Evolutionary conservation across 345 rosid species (phyloP).

Genomic region (Triadica sebifera): DNA sequence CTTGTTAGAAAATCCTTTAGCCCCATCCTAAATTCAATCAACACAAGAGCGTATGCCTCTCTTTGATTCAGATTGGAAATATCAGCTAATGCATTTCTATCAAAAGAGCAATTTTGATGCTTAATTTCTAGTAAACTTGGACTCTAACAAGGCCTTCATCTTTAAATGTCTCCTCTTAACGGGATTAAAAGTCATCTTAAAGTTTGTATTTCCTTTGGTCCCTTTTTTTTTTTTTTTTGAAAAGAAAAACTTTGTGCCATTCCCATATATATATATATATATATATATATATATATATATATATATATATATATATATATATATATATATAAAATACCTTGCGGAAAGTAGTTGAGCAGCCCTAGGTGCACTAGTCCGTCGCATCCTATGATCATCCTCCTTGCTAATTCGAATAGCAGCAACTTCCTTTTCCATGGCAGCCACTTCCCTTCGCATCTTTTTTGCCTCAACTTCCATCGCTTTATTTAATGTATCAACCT

Average conservation of each 20-base stretch:
- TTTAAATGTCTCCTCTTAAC: not conserved
- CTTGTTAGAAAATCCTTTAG: too few relatives aligned
- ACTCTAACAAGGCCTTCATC: not conserved
- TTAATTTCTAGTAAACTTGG: not conserved
- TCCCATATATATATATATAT: not conserved
- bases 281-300: not conserved
- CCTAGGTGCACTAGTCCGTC: conserved; percentile 36
- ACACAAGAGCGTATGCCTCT: too few relatives aligned
- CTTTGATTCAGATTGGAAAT: too few relatives aligned
- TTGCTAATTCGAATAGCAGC: conserved; percentile 37
- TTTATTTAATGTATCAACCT: conserved; percentile 42
- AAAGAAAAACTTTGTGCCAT: not conserved
- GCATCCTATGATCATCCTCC: conserved; percentile 31
- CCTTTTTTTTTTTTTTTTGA: not conserved
- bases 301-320: not conserved
- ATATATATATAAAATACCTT: conserved; percentile 25
- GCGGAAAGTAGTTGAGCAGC: conserved; percentile 31
- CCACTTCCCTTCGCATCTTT: conserved; percentile 45
- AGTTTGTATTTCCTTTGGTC: not conserved
- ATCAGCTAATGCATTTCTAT: not conserved
- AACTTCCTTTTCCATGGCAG: conserved; percentile 44
- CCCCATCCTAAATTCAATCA: too few relatives aligned
- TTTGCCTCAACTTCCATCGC: conserved; percentile 50
- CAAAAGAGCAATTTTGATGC: not conserved
- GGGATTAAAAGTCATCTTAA: not conserved